Evolutionary conservation across 208 protist genomes (phyloP).

Genomic region (Spongospora subterranea): DNA sequence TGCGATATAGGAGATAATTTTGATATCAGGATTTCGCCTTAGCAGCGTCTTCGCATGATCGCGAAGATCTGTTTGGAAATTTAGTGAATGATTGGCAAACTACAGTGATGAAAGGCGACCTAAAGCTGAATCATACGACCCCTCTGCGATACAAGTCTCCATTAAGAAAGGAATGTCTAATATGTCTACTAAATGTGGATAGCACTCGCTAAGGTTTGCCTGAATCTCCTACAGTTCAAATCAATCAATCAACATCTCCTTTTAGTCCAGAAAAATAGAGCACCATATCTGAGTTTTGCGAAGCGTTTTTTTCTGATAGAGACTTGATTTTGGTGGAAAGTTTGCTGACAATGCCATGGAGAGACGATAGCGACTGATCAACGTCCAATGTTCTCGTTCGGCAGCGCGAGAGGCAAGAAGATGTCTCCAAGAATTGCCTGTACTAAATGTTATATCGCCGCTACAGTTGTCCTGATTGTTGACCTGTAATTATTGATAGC

Average conservation of each 20-base stretch:
- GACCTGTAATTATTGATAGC: background rate
- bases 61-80: background rate
- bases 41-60: background rate
- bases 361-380: background rate
- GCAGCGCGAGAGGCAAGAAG: constrained; percentile 6
- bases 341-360: background rate
- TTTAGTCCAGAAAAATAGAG: background rate
- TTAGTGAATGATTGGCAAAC: background rate
- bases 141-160: constrained; percentile 42
- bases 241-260: background rate
- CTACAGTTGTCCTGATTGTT: background rate
- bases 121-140: background rate
- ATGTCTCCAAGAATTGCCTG: constrained; percentile 29
- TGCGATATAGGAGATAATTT: background rate
- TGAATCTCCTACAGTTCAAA: background rate
- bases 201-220: background rate
- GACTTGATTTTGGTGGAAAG: background rate
- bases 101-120: background rate
- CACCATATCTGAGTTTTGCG: background rate
- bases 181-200: constrained; percentile 28
- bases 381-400: background rate
- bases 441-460: background rate
- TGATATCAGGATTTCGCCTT: background rate
- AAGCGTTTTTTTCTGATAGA: background rate
- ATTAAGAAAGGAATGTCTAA: constrained; percentile 26